Conservation (phyloP, 2,329 filamentous ascomycete species). For the Colletotrichum godetiae region DNA sequence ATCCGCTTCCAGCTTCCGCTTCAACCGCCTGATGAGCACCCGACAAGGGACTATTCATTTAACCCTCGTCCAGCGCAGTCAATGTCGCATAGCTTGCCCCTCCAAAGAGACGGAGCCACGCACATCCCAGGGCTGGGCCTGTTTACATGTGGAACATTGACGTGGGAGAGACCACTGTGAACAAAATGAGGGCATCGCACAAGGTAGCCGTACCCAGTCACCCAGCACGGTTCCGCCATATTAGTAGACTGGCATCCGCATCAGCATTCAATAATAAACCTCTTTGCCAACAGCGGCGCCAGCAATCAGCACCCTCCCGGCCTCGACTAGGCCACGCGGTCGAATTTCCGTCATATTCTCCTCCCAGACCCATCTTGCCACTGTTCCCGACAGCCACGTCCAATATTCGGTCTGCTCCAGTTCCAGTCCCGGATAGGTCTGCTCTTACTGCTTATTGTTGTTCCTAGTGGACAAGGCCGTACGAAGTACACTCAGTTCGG, state of each 20-base stretch:
- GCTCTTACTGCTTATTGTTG: not conserved
- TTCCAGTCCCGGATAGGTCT: not conserved
- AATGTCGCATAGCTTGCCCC: slow-evolving; percentile 12
- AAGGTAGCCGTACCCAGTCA: slow-evolving; percentile 2
- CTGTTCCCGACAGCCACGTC: not conserved
- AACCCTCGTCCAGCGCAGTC: not conserved
- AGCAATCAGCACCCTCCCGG: not conserved
- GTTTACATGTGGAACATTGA: slow-evolving; percentile 21
- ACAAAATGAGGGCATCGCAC: not conserved
- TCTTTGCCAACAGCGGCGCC: not conserved
- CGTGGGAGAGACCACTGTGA: slow-evolving; percentile 5
- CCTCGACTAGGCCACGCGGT: not conserved
- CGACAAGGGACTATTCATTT: slow-evolving; percentile 2
- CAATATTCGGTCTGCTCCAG: not conserved
- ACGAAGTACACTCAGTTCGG: not conserved
- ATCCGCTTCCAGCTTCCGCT: slow-evolving; percentile 18
- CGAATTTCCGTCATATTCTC: not conserved
- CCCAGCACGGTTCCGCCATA: not conserved
- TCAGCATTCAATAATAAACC: not conserved
- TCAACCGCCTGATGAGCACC: not conserved
- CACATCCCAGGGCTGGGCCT: slow-evolving; percentile 7
- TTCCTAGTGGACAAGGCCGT: not conserved
- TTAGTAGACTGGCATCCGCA: slow-evolving; percentile 8
- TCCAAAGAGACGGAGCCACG: slow-evolving; percentile 23
- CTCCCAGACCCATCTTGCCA: not conserved